Evolutionary conservation across 345 rosid genomes (phyloP).

Genomic region (Aquilaria yunnanensis): DNA sequence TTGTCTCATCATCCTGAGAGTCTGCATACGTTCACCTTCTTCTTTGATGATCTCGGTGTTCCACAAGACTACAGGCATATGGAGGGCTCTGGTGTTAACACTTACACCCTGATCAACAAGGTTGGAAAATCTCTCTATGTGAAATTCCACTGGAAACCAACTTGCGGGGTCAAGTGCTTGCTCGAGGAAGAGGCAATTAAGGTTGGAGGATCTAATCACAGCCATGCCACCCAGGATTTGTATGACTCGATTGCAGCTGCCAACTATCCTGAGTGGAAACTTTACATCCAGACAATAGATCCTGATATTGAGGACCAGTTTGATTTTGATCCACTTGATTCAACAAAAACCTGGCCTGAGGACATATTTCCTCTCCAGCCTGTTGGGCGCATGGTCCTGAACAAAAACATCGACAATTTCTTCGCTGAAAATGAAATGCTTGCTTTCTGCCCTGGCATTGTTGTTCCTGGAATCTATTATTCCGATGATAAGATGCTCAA

Average conservation of each 20-base stretch:
- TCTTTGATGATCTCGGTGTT: conserved; percentile 86
- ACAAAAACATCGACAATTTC: conserved; percentile 92
- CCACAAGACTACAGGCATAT: conserved; percentile 96
- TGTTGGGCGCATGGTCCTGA: conserved; percentile 94
- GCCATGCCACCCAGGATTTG: conserved; percentile 96
- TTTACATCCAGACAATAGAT: conserved; percentile 78
- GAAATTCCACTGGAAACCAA: conserved; percentile 96
- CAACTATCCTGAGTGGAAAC: conserved; percentile 89
- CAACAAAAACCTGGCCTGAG: conserved; percentile 97
- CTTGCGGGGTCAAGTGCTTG: conserved; percentile 80
- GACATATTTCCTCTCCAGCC: conserved; percentile 94
- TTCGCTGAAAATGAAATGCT: conserved; percentile 91
- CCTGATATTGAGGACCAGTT: conserved; percentile 71
- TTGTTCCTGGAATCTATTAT: conserved; percentile 87
- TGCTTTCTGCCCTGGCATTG: conserved; percentile 88
- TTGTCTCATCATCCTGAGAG: conserved; percentile 97
- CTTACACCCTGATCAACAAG: conserved; percentile 78
- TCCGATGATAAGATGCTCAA: conserved; percentile 93
- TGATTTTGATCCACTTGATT: conserved; percentile 95
- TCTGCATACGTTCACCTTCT: conserved; percentile 79
- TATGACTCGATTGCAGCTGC: conserved; percentile 92
- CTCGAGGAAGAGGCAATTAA: conserved; percentile 82
- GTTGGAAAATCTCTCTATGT: conserved; percentile 82
- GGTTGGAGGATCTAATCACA: conserved; percentile 94
- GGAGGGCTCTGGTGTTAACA: conserved; percentile 92